Percentiles rank a stretch among this genome's conserved stretches.
Conservation (phyloP, 176 grass and related monocot genomes). For the Paspalum notatum region DNA sequence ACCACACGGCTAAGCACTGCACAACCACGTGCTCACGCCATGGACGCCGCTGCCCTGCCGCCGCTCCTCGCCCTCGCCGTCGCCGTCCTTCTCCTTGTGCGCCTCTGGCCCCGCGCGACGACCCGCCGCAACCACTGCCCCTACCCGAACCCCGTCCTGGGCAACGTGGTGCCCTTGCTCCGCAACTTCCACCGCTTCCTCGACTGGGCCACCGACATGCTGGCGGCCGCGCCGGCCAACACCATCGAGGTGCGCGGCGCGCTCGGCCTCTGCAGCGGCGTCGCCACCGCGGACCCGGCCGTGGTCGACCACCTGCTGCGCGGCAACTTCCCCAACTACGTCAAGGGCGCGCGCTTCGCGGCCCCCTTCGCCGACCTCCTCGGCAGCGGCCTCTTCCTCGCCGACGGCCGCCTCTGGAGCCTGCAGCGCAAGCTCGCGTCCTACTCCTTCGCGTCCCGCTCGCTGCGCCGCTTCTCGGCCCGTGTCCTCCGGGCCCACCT, state of each 20-base stretch:
- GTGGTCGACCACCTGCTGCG: constrained; percentile 64
- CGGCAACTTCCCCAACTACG: constrained; percentile 56
- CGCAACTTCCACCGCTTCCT: constrained; percentile 74
- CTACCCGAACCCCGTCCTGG: constrained; percentile 57
- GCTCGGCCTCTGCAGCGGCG: constrained; percentile 54
- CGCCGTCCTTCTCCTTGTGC: constrained; percentile 21
- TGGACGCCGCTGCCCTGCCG: constrained; percentile 18
- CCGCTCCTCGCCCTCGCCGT: constrained; percentile 24
- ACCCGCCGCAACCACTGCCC: constrained; percentile 51
- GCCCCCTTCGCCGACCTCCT: constrained; percentile 55
- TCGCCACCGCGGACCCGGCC: constrained; percentile 61
- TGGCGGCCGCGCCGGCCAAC: constrained; percentile 50
- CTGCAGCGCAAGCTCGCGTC: constrained; percentile 71
- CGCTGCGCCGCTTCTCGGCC: constrained; percentile 46
- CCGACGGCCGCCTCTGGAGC: constrained; percentile 58
- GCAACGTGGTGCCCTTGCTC: constrained; percentile 55
- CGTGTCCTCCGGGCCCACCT: constrained; percentile 47
- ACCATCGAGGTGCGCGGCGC: constrained; percentile 58
- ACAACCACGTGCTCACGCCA: constrained; percentile 13
- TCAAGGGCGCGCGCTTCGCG: constrained; percentile 65
- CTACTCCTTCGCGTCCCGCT: constrained; percentile 60
- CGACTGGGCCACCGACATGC: constrained; percentile 71
- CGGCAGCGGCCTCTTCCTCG: constrained; percentile 55
- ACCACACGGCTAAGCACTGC: background rate
- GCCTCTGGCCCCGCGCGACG: constrained; percentile 7